phyloP scores from a whole-genome alignment of 106 monocot species.

The Cymbidium sinense region DNA sequence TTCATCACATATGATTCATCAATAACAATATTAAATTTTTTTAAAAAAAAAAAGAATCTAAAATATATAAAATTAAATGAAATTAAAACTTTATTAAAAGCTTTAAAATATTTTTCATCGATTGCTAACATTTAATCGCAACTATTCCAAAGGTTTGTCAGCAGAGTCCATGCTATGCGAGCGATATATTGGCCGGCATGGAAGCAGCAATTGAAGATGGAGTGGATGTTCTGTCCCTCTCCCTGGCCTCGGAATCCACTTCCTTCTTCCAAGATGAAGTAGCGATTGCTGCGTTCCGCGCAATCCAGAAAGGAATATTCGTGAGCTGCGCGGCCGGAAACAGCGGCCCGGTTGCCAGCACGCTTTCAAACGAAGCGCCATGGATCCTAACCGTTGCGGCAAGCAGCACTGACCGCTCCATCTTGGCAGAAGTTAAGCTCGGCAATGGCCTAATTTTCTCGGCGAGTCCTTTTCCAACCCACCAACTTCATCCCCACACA shows the following conservation, averaged over 20 bases:
- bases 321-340: slow-evolving; percentile 54
- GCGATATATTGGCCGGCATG: no score
- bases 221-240: slow-evolving; percentile 43
- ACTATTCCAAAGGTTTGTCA: no score
- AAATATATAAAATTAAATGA: no score
- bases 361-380: slow-evolving; percentile 36
- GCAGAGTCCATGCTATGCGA: no score
- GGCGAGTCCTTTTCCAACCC: slow-evolving; percentile 31
- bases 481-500: slow-evolving; percentile 1
- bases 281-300: slow-evolving; percentile 30
- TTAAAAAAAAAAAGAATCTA: no score
- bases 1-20: no score
- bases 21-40: no score
- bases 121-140: no score
- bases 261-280: slow-evolving; percentile 17
- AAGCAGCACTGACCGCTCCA: slow-evolving; percentile 14
- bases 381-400: slow-evolving; percentile 52
- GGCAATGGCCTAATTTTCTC: slow-evolving; percentile 22
- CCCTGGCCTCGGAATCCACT: slow-evolving; percentile 13
- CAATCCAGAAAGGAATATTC: slow-evolving; percentile 35
- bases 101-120: no score
- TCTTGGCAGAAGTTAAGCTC: slow-evolving; percentile 23
- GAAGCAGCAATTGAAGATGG: no score
- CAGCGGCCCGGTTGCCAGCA: slow-evolving; percentile 15
- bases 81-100: no score